A percentile compares a stretch with the other conserved stretches of the same genome.
Conservation (phyloP, 148 eudicot species). For the Agrostemma githago region DNA sequence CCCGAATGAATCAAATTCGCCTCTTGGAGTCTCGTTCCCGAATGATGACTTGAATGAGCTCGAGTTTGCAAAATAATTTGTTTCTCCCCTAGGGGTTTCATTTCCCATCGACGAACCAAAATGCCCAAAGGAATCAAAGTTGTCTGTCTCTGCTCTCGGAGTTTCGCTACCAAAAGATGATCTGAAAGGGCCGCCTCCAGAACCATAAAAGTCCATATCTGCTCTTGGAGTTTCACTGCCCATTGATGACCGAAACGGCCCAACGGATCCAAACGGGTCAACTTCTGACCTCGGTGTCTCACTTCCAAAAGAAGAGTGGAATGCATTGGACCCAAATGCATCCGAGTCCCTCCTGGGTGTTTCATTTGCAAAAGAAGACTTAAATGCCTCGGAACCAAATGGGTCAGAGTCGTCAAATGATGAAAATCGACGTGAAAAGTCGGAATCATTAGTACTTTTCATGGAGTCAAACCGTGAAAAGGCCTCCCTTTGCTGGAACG, state of each 20-base stretch:
- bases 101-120: conserved; percentile 30
- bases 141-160: conserved; percentile 37
- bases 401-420: conserved; percentile 46
- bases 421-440: conserved; percentile 39
- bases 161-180: conserved; percentile 34
- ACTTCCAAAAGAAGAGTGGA: conserved; percentile 43
- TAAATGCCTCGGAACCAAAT: conserved; percentile 34
- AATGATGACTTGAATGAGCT: conserved; percentile 30
- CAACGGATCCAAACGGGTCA: conserved; percentile 32
- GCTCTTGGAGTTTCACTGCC: conserved; percentile 38
- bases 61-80: conserved; percentile 30
- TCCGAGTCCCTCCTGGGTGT: conserved; percentile 47
- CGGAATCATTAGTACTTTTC: conserved; percentile 52
- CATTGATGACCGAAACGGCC: conserved; percentile 28
- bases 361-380: conserved; percentile 34
- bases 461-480: conserved; percentile 77
- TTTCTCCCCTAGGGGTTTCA: conserved; percentile 35
- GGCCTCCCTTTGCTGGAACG: conserved; percentile 52
- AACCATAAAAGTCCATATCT: conserved; percentile 31
- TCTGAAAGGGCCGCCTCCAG: conserved; percentile 31
- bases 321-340: conserved; percentile 60
- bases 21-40: conserved; percentile 46
- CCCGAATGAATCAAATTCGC: conserved; percentile 35
- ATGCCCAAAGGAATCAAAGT: conserved; percentile 33
- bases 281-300: conserved; percentile 52